Conservation (phyloP, 2,329 filamentous ascomycete genomes). For the Hypoxylon rubiginosum region DNA sequence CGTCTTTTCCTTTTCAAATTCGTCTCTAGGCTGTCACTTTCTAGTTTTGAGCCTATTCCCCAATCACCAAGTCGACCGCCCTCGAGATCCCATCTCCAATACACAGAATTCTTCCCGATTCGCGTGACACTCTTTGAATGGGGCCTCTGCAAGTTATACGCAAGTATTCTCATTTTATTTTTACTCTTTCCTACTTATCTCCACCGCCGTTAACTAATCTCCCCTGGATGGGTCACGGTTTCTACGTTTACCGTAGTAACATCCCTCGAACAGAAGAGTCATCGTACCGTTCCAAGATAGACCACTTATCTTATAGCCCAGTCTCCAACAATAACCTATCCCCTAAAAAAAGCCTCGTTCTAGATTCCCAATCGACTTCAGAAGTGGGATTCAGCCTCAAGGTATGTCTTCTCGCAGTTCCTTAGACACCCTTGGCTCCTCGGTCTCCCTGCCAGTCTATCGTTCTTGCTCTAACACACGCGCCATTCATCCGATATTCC, state of each 20-base stretch:
- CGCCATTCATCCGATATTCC: background rate
- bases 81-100: background rate
- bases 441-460: background rate
- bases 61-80: background rate
- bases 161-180: background rate
- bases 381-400: background rate
- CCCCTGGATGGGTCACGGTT: background rate
- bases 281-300: background rate
- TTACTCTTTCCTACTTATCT: background rate
- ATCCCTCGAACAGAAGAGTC: background rate
- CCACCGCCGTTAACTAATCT: background rate
- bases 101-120: no score
- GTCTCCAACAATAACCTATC: background rate
- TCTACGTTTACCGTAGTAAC: background rate
- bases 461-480: background rate
- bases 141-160: background rate
- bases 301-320: background rate
- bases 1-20: background rate
- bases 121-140: no score
- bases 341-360: background rate
- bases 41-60: background rate
- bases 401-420: background rate
- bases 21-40: background rate
- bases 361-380: background rate
- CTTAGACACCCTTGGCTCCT: background rate